Conservation (phyloP, 176 grass and related monocot species). For the Saccharum officinarum region DNA sequence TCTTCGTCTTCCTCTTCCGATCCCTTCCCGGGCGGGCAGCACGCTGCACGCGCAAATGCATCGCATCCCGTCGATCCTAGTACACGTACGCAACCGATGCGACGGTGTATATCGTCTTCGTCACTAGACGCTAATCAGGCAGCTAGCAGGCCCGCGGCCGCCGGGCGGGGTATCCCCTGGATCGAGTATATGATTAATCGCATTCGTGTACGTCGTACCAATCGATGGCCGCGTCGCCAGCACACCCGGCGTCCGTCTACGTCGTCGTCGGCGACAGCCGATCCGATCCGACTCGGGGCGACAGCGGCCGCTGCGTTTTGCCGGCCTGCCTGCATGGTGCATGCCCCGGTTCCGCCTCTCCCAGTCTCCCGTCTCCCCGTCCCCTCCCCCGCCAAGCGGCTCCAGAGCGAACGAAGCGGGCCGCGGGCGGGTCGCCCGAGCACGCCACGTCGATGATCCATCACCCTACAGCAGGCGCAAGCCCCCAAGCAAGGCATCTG, state of each 20-base stretch:
- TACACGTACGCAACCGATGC: too few species aligned
- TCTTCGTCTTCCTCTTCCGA: too few species aligned
- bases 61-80: too few species aligned
- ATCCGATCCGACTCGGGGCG: neutral
- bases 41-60: too few species aligned
- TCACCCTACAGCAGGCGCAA: too few species aligned
- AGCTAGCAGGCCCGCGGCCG: neutral
- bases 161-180: too few species aligned
- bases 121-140: too few species aligned
- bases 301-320: neutral
- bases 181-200: neutral
- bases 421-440: neutral
- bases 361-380: too few species aligned
- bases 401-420: conserved; percentile 1
- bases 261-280: neutral
- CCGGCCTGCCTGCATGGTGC: too few species aligned
- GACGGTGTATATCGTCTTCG: too few species aligned
- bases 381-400: neutral
- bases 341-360: too few species aligned
- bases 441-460: conserved; percentile 21
- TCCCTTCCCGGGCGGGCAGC: too few species aligned
- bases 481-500: neutral
- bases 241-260: neutral
- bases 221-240: conserved; percentile 6
- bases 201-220: neutral